These are phyloP conservation scores for Schizosaccharomyces japonicus DNA, from an alignment of 805 yeast genomes.

Conservation along the genomic window DNA sequence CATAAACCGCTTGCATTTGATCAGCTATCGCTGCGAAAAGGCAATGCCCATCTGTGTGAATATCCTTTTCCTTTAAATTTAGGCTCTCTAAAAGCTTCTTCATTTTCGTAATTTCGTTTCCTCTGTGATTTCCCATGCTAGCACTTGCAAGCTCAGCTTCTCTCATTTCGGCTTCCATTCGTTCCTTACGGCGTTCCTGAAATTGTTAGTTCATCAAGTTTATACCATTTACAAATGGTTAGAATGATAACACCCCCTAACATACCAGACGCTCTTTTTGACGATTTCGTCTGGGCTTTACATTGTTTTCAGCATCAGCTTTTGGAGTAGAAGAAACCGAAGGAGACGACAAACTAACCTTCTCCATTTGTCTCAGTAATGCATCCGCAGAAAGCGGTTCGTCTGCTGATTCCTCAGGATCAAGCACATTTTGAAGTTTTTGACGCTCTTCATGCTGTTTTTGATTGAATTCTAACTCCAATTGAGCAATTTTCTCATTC, in stretches of 20 bases:
- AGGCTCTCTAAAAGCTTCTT: neutral
- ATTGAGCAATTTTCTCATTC: neutral
- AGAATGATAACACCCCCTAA: neutral
- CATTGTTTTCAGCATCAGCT: too few relatives aligned
- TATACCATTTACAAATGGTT: too few relatives aligned
- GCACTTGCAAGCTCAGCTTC: neutral
- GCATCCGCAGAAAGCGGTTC: neutral
- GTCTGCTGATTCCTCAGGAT: neutral
- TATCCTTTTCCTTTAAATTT: neutral
- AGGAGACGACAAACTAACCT: neutral
- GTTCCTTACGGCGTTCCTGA: neutral
- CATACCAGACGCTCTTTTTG: conserved; percentile 2
- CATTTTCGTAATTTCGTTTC: neutral
- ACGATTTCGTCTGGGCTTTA: too few relatives aligned
- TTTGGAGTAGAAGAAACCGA: neutral
- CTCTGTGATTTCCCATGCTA: neutral
- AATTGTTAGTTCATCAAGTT: neutral
- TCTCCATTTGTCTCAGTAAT: neutral
- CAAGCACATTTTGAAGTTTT: neutral
- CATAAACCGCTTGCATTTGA: neutral
- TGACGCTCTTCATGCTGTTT: neutral
- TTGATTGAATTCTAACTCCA: neutral
- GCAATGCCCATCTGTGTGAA: neutral
- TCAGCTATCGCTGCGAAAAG: neutral
- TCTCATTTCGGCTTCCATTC: neutral